Percentiles rank a stretch among this genome's conserved stretches.
phyloP scores from a whole-genome alignment of 148 eudicot genomes.

The Camellia granthamiana region DNA sequence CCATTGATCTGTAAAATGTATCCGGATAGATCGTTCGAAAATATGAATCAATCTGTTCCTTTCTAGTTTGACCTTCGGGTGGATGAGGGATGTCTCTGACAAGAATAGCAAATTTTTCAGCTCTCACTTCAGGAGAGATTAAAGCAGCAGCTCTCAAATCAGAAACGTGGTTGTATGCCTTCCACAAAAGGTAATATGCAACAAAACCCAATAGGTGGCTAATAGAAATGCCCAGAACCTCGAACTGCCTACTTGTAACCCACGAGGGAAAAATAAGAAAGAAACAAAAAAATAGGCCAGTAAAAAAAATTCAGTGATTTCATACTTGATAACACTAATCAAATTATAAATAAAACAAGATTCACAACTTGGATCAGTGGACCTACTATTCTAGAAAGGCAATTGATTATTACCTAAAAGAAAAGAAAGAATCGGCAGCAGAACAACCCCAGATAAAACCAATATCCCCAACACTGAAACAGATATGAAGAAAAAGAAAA shows the following conservation, averaged over 20 bases:
- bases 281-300: not conserved
- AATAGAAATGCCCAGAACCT: constrained; percentile 70
- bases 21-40: constrained; percentile 75
- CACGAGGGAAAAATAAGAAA: not conserved
- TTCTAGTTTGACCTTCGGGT: constrained; percentile 52
- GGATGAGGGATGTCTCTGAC: constrained; percentile 79
- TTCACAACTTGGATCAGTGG: too few relatives aligned
- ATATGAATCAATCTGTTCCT: constrained; percentile 74
- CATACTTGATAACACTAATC: too few relatives aligned
- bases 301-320: not conserved
- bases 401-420: too few relatives aligned
- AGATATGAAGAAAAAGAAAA: constrained; percentile 2
- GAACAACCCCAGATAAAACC: constrained; percentile 49
- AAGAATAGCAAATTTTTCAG: constrained; percentile 75
- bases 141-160: constrained; percentile 70
- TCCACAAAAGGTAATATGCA: constrained; percentile 70
- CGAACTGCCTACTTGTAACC: constrained; percentile 42
- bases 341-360: too few relatives aligned
- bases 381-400: too few relatives aligned
- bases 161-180: constrained; percentile 80
- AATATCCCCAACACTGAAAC: constrained; percentile 63
- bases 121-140: constrained; percentile 52
- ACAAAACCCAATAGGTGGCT: constrained; percentile 75
- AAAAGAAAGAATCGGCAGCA: constrained; percentile 53
- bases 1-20: constrained; percentile 66